Percentiles rank a stretch among this genome's conserved stretches.
Conservation (phyloP, 2,329 filamentous ascomycete species). For the Neocatenulostroma microsporum region DNA sequence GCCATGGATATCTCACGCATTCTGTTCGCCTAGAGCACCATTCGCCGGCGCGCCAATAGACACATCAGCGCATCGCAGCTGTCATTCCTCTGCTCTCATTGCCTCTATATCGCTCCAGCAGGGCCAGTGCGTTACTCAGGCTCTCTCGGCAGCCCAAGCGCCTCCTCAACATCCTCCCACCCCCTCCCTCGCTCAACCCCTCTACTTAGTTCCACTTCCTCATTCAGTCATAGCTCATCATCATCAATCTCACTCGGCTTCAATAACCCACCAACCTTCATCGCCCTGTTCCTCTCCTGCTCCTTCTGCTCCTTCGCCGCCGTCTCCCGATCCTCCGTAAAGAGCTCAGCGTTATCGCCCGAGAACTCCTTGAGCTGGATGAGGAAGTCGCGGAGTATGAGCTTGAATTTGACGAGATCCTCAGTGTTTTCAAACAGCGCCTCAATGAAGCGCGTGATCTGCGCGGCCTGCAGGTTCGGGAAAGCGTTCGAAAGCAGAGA, state of each 20-base stretch:
- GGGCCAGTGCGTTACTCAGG: too few relatives aligned
- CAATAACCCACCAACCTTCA: constrained; percentile 90
- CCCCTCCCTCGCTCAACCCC: too few relatives aligned
- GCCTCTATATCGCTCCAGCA: too few relatives aligned
- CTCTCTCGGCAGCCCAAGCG: background rate
- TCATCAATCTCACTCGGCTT: constrained; percentile 95
- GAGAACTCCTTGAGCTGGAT: constrained; percentile 96
- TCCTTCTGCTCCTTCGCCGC: constrained; percentile 77
- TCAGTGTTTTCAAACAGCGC: constrained; percentile 82
- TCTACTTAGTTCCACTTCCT: constrained; percentile 30
- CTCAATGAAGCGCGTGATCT: constrained; percentile 86
- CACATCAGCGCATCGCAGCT: too few relatives aligned
- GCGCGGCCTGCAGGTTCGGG: constrained; percentile 71
- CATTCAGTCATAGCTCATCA: constrained; percentile 71
- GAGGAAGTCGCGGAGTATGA: constrained; percentile 91
- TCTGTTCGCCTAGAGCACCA: background rate
- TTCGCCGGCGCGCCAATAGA: background rate
- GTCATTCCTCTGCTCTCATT: too few relatives aligned
- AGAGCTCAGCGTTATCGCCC: constrained; percentile 91
- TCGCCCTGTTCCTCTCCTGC: constrained; percentile 81
- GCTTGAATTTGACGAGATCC: constrained; percentile 88
- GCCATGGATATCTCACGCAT: too few relatives aligned
- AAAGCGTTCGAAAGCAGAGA: constrained; percentile 83
- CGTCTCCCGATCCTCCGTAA: constrained; percentile 88
- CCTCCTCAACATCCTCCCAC: background rate